phyloP scores from a whole-genome alignment of 805 yeast species.

The Suhomyces pyralidae region DNA sequence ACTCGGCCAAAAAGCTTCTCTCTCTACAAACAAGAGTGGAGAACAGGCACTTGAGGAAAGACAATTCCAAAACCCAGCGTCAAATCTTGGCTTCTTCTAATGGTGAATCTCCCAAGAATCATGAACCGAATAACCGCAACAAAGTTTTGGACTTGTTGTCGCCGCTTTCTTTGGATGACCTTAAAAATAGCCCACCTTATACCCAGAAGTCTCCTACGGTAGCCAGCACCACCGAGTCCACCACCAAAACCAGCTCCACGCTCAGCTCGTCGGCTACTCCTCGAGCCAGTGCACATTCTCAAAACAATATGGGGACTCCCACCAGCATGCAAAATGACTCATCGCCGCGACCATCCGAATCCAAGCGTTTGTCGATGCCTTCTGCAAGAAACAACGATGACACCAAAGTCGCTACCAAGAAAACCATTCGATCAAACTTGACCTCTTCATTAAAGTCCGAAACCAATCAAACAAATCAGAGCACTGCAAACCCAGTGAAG shows the following conservation, averaged over 20 bases:
- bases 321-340: conserved; percentile 27
- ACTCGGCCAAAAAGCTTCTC: conserved; percentile 39
- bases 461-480: not conserved
- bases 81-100: not conserved
- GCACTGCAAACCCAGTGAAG: conserved; percentile 2
- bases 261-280: not conserved
- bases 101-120: not conserved
- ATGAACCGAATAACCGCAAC: conserved; percentile 9
- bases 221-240: not conserved
- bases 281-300: not conserved
- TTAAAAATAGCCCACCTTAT: conserved; percentile 20
- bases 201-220: conserved; percentile 4
- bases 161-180: conserved; percentile 39
- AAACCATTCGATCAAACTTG: conserved; percentile 14
- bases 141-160: conserved; percentile 37
- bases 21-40: conserved; percentile 39
- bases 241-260: not conserved
- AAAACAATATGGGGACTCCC: conserved; percentile 21
- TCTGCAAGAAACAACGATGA: not conserved
- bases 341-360: conserved; percentile 9
- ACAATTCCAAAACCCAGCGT: conserved; percentile 26
- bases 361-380: not conserved
- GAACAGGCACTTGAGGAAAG: conserved; percentile 37
- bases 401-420: not conserved
- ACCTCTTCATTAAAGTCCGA: conserved; percentile 16